These are phyloP conservation scores for Carex arenaria DNA, from an alignment of 202 grass and related monocot genomes.

Conservation along the genomic window DNA sequence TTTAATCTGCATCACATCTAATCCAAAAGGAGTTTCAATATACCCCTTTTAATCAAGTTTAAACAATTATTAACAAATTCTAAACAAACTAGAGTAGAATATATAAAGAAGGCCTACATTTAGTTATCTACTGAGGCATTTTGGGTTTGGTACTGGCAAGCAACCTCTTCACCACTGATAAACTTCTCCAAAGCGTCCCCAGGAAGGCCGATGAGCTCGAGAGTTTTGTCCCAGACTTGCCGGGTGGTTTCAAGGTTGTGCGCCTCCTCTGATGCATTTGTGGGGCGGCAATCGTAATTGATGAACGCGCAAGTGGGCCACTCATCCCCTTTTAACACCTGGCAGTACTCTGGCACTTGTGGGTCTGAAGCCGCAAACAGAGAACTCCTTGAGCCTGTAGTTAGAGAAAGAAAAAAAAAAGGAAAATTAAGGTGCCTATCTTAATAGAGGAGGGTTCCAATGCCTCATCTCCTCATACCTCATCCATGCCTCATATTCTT, in stretches of 20 bases:
- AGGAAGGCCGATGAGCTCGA: slow-evolving; percentile 69
- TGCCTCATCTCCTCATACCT: no score
- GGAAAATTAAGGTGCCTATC: slow-evolving; percentile 16
- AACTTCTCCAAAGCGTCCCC: slow-evolving; percentile 69
- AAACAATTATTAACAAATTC: slow-evolving; percentile 16
- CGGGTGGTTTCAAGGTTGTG: slow-evolving; percentile 66
- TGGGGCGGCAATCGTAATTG: slow-evolving; percentile 80
- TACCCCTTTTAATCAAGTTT: background rate
- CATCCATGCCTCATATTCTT: no score
- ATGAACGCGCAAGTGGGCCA: slow-evolving; percentile 91
- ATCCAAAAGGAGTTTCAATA: background rate
- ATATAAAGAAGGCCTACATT: background rate
- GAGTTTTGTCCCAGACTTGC: slow-evolving; percentile 84
- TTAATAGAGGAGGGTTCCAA: no score
- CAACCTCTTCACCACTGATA: slow-evolving; percentile 57
- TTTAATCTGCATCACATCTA: background rate
- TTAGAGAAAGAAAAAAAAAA: slow-evolving; percentile 1
- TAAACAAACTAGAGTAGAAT: background rate
- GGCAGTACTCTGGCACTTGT: slow-evolving; percentile 83
- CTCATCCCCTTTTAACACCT: slow-evolving; percentile 77
- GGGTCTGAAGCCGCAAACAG: slow-evolving; percentile 80
- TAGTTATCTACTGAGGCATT: background rate
- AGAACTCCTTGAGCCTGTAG: slow-evolving; percentile 75
- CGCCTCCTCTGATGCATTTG: slow-evolving; percentile 96
- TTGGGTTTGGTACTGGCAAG: slow-evolving; percentile 49